Evolutionary conservation across 768 basidiomycete species (phyloP).

Genomic region (Mycena amicta): DNA sequence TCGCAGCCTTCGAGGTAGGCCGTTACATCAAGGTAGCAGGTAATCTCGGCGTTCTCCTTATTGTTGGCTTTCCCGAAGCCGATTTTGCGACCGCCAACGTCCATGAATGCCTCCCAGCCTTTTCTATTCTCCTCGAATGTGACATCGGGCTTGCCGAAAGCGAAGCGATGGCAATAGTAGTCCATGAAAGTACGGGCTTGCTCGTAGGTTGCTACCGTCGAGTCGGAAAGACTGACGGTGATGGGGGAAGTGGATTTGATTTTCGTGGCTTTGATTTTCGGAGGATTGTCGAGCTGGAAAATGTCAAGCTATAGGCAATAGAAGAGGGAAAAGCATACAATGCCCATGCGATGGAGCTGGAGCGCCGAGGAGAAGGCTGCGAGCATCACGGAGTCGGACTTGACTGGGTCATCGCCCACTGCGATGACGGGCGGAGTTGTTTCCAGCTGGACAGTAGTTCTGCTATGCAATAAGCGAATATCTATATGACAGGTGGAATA

Average conservation of each 20-base stretch:
- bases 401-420: constrained; percentile 59
- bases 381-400: constrained; percentile 71
- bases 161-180: constrained; percentile 84
- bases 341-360: constrained; percentile 62
- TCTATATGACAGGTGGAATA: background rate
- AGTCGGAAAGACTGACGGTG: constrained; percentile 55
- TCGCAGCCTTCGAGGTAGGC: constrained; percentile 88
- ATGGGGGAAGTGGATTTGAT: constrained; percentile 28
- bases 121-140: constrained; percentile 45
- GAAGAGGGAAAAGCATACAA: constrained; percentile 49
- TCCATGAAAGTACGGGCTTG: constrained; percentile 90
- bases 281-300: constrained; percentile 41
- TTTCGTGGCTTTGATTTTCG: too few species aligned
- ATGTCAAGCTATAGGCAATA: background rate
- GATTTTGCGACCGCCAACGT: constrained; percentile 76
- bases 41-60: constrained; percentile 73
- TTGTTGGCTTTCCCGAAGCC: constrained; percentile 70
- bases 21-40: constrained; percentile 86
- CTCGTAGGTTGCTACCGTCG: constrained; percentile 64
- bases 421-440: constrained; percentile 51
- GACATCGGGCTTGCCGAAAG: constrained; percentile 74
- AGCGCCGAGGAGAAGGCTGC: constrained; percentile 75
- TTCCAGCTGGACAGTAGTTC: constrained; percentile 44
- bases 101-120: constrained; percentile 75
- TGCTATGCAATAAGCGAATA: constrained; percentile 20